Conservation (phyloP, 805 yeast genomes). For the Saccharomycopsis fibuligera region DNA sequence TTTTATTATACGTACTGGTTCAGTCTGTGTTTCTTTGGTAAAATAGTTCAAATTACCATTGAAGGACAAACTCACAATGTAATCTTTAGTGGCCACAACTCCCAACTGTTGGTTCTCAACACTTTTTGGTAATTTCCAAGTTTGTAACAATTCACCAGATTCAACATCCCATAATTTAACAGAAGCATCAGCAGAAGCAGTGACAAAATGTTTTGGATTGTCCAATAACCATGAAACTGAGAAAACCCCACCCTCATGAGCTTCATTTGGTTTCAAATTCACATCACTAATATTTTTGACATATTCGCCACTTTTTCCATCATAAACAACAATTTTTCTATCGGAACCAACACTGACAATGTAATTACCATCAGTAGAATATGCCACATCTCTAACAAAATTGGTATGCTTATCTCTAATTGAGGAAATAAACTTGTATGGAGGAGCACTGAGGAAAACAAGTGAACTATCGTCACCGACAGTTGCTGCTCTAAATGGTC, state of each 20-base stretch:
- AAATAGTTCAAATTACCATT: conserved; percentile 69
- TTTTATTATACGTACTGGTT: conserved; percentile 33
- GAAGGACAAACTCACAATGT: conserved; percentile 58
- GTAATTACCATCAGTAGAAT: conserved; percentile 72
- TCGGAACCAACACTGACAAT: conserved; percentile 84
- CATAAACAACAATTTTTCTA: conserved; percentile 67
- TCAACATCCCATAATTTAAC: conserved; percentile 60
- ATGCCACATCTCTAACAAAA: conserved; percentile 74
- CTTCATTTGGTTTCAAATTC: conserved; percentile 27
- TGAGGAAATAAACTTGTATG: conserved; percentile 77
- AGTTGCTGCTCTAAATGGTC: conserved; percentile 92
- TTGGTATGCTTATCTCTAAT: conserved; percentile 70
- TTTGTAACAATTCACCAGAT: conserved; percentile 35
- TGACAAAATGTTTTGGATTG: conserved; percentile 52
- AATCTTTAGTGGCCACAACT: conserved; percentile 56
- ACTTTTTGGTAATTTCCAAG: conserved; percentile 44
- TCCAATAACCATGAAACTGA: conserved; percentile 62
- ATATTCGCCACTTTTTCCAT: conserved; percentile 81
- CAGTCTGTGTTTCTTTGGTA: conserved; percentile 31
- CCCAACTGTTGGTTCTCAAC: conserved; percentile 75
- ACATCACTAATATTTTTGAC: conserved; percentile 43
- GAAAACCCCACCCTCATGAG: conserved; percentile 77
- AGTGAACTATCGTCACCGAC: conserved; percentile 84
- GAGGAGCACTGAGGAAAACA: conserved; percentile 87
- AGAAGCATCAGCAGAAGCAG: conserved; percentile 78